phyloP scores from a whole-genome alignment of 306 rosid genomes.

The Lablab purpureus region DNA sequence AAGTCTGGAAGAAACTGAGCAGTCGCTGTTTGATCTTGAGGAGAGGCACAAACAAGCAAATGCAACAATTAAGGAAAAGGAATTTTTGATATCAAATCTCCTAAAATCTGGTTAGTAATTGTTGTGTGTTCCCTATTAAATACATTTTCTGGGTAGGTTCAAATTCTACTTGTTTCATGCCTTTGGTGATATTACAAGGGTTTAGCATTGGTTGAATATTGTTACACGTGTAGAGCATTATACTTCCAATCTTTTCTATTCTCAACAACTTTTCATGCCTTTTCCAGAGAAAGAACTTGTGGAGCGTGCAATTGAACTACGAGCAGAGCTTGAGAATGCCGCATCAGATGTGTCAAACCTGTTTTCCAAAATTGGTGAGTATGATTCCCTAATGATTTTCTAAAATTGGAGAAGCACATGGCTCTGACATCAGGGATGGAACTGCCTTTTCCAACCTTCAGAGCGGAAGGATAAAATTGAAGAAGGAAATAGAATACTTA shows the following conservation, averaged over 20 bases:
- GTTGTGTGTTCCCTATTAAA: not conserved
- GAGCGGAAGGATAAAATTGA: conserved; percentile 95
- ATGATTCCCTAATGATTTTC: conserved; percentile 35
- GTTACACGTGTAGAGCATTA: not conserved
- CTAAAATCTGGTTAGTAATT: conserved; percentile 82
- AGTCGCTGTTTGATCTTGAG: conserved; percentile 83
- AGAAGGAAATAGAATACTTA: conserved; percentile 78
- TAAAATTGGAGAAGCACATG: conserved; percentile 25
- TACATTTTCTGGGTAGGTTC: not conserved
- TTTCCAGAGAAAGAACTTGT: conserved; percentile 84
- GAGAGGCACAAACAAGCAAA: conserved; percentile 94
- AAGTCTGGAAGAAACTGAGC: conserved; percentile 87
- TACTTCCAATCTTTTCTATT: conserved; percentile 23
- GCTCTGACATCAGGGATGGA: conserved; percentile 12
- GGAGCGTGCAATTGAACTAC: conserved; percentile 86
- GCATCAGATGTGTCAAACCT: conserved; percentile 92
- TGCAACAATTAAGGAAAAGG: conserved; percentile 94
- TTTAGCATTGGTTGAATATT: not conserved
- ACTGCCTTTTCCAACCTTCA: conserved; percentile 48
- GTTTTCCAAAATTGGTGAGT: conserved; percentile 92
- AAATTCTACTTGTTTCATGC: conserved; percentile 10
- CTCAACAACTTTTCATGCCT: conserved; percentile 18
- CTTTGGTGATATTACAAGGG: not conserved
- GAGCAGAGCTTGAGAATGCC: conserved; percentile 94
- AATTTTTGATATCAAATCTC: conserved; percentile 87